These are phyloP conservation scores for Sutorius eximius DNA, from an alignment of 1,284 basidiomycete genomes.

Conservation along the genomic window DNA sequence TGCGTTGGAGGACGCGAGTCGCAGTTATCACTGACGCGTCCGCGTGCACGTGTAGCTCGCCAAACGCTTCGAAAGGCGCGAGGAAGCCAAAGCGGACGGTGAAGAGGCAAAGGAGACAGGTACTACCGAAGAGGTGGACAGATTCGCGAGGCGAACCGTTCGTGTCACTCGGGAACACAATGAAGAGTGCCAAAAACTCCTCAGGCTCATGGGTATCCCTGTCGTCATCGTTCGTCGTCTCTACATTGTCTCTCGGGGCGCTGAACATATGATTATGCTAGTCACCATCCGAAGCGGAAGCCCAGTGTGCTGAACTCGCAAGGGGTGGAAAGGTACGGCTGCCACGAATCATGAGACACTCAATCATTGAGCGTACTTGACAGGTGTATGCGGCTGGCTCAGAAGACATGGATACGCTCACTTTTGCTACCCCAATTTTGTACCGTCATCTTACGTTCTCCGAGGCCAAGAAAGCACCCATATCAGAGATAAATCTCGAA, in stretches of 20 bases:
- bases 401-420: slow-evolving; percentile 99
- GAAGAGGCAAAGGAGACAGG: slow-evolving; percentile 96
- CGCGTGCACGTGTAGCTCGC: slow-evolving; percentile 59
- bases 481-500: slow-evolving; percentile 86
- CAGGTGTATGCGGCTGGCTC: slow-evolving; percentile 96
- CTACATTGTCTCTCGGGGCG: neutral
- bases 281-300: slow-evolving; percentile 98
- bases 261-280: slow-evolving; percentile 35
- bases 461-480: slow-evolving; percentile 99
- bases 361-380: slow-evolving; percentile 8
- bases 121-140: slow-evolving; percentile 90
- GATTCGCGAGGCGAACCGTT: slow-evolving; percentile 88
- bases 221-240: slow-evolving; percentile 80
- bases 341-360: neutral
- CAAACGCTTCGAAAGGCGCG: slow-evolving; percentile 88
- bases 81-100: slow-evolving; percentile 92
- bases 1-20: slow-evolving; percentile 18
- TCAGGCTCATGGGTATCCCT: slow-evolving; percentile 96
- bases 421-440: slow-evolving; percentile 89
- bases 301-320: slow-evolving; percentile 97
- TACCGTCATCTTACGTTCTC: slow-evolving; percentile 97
- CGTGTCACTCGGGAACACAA: slow-evolving; percentile 97
- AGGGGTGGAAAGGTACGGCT: slow-evolving; percentile 81
- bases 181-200: slow-evolving; percentile 87
- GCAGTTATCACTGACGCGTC: neutral